Evolutionary conservation across 371 early-diverging fungal species (phyloP).

Genomic region (Saksenaea vasiformis): DNA sequence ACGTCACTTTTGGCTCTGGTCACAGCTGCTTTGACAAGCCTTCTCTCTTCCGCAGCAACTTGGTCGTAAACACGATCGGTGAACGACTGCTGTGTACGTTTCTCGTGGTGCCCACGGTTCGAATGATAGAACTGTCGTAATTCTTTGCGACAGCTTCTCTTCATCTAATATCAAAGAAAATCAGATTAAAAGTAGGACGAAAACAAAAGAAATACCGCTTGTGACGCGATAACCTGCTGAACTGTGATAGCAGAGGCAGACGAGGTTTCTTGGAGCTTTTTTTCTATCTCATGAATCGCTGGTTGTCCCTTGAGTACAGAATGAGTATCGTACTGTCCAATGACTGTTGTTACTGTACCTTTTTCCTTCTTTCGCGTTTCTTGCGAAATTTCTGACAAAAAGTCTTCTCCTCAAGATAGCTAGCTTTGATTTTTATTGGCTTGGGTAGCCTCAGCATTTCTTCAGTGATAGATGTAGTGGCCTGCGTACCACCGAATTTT

Average conservation of each 20-base stretch:
- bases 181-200: neutral
- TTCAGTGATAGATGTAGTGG: neutral
- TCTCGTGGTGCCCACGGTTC: too few species aligned
- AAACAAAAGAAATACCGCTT: neutral
- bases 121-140: too few species aligned
- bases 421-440: neutral
- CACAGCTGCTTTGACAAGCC: too few species aligned
- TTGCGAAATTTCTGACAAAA: neutral
- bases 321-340: neutral
- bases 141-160: too few species aligned
- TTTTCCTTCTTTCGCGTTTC: neutral
- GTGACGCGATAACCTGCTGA: neutral
- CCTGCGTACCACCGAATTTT: neutral
- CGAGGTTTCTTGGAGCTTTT: neutral
- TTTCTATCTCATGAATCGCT: neutral
- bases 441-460: neutral
- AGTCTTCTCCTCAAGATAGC: neutral
- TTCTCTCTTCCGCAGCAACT: too few species aligned
- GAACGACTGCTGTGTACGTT: too few species aligned
- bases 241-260: neutral
- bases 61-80: too few species aligned
- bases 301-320: neutral
- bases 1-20: too few species aligned
- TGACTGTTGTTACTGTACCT: neutral
- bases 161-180: too few species aligned